Evolutionary conservation across 495 filamentous ascomycete species (phyloP), one percentile per base, ranked within the genome.

Genomic region (Podospora appendiculata): DNA sequence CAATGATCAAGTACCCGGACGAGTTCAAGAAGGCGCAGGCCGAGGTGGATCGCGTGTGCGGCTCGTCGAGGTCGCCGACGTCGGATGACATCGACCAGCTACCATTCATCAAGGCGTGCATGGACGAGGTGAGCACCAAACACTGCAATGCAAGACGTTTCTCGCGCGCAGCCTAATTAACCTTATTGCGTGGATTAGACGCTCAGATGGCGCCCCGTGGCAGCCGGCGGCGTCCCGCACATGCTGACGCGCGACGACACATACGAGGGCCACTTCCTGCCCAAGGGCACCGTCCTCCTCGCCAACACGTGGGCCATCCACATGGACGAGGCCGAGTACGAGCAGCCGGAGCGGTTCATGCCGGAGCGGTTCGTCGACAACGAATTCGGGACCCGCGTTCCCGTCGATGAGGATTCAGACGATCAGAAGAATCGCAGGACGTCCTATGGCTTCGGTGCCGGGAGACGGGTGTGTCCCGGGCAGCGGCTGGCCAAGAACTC

Each of bases 271-370:
- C 65, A 61, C 43, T 40, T 52, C 17, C 65, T 72, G 39, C 71
- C 68, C 3, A 65, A 63, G 41, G 68, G 65, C 5, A 62, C 66
- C 6, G 45, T 52, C 0, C 53, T 73, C 4, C 41, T 71, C 0
- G 16, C 57, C 19, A 70, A 70, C 32, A 57, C 59, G 14, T 70
- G 66, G 53, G 16, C 45, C 16, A 50, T 83, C 53, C 75, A 80
- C 53, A 62, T 76, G 48, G 78, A 82, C 58, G 70, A 75, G 46
- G 67, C 72, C n/a, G 75, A 79, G 50, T 83, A 79, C 49, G 69
- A 70, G 16, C 65, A 77, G 19, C 76, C 76, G 18, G 68, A 79
- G 48, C 51, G 64, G 50, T 78, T 79, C 55, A 51, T 60, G n/a
- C 72, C 72, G 3, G 72, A 75, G 50, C 60, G 69, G 8, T 71